Conservation (phyloP, 306 rosid genomes). For the Castanea sativa region DNA sequence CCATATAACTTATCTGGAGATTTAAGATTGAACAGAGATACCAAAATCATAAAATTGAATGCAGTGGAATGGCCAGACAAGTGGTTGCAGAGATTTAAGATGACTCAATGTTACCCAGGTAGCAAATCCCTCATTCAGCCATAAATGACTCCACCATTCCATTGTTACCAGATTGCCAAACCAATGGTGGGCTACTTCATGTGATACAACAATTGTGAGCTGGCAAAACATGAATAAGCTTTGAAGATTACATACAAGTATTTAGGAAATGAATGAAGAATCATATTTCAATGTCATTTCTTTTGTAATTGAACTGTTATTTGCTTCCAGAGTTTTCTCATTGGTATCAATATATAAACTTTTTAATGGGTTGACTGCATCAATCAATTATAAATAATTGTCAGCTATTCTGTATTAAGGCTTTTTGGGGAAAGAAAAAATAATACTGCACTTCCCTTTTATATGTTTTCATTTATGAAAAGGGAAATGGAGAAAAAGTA, state of each 20-base stretch:
- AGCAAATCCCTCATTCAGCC: constrained; percentile 77
- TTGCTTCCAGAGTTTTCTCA: not conserved
- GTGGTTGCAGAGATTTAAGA: constrained; percentile 5
- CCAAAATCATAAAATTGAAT: not conserved
- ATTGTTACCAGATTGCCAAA: constrained; percentile 74
- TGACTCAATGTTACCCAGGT: constrained; percentile 49
- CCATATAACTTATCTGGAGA: constrained; percentile 64
- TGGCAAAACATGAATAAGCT: constrained; percentile 18
- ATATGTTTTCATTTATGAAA: not conserved
- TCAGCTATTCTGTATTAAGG: too few relatives aligned
- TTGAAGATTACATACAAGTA: not conserved
- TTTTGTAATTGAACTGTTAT: not conserved
- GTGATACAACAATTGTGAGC: constrained; percentile 49
- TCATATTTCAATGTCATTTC: not conserved
- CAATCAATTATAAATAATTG: not conserved
- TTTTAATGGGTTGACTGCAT: not conserved
- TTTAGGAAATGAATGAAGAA: not conserved
- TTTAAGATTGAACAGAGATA: not conserved
- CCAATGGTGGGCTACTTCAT: constrained; percentile 76
- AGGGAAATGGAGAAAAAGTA: not conserved
- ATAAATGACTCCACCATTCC: constrained; percentile 78
- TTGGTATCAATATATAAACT: not conserved
- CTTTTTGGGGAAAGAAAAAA: too few relatives aligned
- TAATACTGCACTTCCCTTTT: not conserved
- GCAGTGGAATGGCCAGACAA: not conserved